Evolutionary conservation across 306 rosid species (phyloP).

Genomic region (Quercus gilva): DNA sequence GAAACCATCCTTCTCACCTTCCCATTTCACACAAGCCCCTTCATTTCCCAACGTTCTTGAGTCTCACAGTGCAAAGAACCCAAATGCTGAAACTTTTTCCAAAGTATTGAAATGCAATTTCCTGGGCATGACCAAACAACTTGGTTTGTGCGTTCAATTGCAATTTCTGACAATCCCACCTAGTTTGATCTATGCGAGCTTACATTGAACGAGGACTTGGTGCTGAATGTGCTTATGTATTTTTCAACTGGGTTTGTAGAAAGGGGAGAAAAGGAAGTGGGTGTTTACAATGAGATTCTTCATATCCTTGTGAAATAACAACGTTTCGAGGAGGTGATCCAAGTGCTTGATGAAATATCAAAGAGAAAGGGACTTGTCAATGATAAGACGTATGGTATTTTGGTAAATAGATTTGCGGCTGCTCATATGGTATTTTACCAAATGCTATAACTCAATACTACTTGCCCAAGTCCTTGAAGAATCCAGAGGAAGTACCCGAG

Average conservation of each 20-base stretch:
- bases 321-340: constrained; percentile 51
- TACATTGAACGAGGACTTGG: constrained; percentile 36
- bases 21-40: neutral
- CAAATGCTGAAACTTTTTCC: constrained; percentile 10
- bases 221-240: constrained; percentile 53
- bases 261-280: constrained; percentile 7
- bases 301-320: constrained; percentile 59
- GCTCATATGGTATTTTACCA: constrained; percentile 62
- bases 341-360: constrained; percentile 73
- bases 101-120: neutral
- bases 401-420: constrained; percentile 53
- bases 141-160: constrained; percentile 9
- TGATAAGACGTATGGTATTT: constrained; percentile 37
- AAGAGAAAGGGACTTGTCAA: constrained; percentile 42
- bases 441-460: constrained; percentile 51
- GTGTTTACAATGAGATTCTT: constrained; percentile 52
- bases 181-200: constrained; percentile 37
- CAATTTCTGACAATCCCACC: constrained; percentile 10
- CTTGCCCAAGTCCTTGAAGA: constrained; percentile 56
- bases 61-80: neutral
- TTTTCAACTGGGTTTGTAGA: constrained; percentile 59
- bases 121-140: neutral
- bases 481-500: constrained; percentile 44
- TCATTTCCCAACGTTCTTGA: neutral
- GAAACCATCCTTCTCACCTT: neutral